These are phyloP conservation scores for Erysimum cheiranthoides DNA, from an alignment of 345 rosid species.

Conservation along the genomic window DNA sequence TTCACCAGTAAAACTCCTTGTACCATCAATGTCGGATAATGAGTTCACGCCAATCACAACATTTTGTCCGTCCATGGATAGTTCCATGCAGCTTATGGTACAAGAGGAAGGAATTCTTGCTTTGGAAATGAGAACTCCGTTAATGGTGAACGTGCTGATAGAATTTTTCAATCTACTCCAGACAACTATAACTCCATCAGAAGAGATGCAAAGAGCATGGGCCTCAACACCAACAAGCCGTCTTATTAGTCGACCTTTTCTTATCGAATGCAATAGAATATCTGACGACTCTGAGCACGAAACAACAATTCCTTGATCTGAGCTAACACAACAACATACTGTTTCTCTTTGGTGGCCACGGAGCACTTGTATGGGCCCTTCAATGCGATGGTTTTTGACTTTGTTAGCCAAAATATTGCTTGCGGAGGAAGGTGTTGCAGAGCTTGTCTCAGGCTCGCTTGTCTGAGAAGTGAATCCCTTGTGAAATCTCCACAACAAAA, in stretches of 20 bases:
- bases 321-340: constrained; percentile 77
- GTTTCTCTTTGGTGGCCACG: constrained; percentile 82
- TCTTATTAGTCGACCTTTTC: constrained; percentile 84
- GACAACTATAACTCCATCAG: constrained; percentile 75
- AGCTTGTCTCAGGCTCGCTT: constrained; percentile 54
- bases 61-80: constrained; percentile 71
- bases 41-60: constrained; percentile 75
- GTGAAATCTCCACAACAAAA: constrained; percentile 86
- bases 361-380: constrained; percentile 93
- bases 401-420: constrained; percentile 37
- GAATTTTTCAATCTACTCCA: constrained; percentile 66
- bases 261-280: constrained; percentile 80
- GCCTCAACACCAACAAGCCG: constrained; percentile 79
- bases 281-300: constrained; percentile 75
- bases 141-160: constrained; percentile 75
- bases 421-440: constrained; percentile 52
- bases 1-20: constrained; percentile 42
- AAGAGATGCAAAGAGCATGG: constrained; percentile 75
- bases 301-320: constrained; percentile 85
- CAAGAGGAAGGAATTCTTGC: constrained; percentile 69
- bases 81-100: constrained; percentile 80
- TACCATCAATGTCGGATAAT: constrained; percentile 42
- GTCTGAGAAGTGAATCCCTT: constrained; percentile 55
- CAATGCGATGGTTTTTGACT: constrained; percentile 55
- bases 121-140: constrained; percentile 67